Evolutionary conservation across 129 eudicot species (phyloP), one percentile per base, ranked within the genome.

Genomic region (Solidago caesia): DNA sequence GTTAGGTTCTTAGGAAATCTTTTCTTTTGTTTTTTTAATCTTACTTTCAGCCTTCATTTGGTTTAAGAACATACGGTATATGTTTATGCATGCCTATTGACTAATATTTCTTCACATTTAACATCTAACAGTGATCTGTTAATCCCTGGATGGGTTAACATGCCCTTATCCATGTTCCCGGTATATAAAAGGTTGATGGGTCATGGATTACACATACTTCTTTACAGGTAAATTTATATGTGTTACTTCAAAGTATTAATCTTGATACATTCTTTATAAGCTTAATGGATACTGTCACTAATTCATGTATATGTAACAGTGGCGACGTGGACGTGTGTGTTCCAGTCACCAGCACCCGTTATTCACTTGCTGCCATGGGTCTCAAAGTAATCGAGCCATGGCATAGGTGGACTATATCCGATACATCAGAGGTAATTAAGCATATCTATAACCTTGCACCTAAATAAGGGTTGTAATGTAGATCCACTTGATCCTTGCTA

Each of bases 151-250:
- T 39, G 68, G 49, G 14, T 12, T 1, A 47, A 64, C 33, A 6
- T 0, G 0, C 43, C 68, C 14, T 12, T 26, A 64, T 29, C 68
- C 8, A 13, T 63, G 44, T 10, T 63, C 68, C 68, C 47, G 1
- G 8, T 60, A 6, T 63, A 63, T n/a, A 63, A 39, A 39, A 63
- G 68, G 15, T 63, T 63, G 46, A 63, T 63, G 46, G 25, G 45
- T 39, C 68, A 63, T 63, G 47, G 15, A 9, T 14, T 63, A 63
- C 68, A 16, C 21, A 63, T 63, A 7, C 68, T 63, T 63, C 45
- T 63, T 63, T 63, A 63, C 29, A 63, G 47, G 68, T 63, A 63
- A 63, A 16, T 29, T 57, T 14, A 57, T 57, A 46, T 9, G 10
- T 46, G 10, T 6, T 57, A n/a, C 63, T 57, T 4, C n/a, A 29